Evolutionary conservation across 2,329 filamentous ascomycete genomes (phyloP), one percentile per base, ranked within the genome.

Genomic region (Pseudogymnoascus sp.): DNA sequence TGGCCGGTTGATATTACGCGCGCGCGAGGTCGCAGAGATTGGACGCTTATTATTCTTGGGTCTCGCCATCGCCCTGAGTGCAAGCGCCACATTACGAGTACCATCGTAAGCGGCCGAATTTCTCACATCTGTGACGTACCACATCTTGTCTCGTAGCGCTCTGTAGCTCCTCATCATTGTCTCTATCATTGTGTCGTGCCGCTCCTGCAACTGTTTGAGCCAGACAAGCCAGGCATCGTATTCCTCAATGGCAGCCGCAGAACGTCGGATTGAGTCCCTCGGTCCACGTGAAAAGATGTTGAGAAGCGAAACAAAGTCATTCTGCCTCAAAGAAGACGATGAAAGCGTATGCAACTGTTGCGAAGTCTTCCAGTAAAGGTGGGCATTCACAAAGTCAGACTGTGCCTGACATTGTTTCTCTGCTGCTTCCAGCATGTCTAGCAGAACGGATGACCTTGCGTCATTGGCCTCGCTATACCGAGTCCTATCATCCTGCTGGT

Each of bases 61-160:
- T 74, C 85, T 78, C 64, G 87, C 89, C 94, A 99, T 97, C 6
- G 89, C 91, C 74, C 94, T 95, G 58, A 99, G 78, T 4, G 93
- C 94, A 63, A 89, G 83, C 5, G 92, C 90, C 54, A 97, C 87
- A 65, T 93, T 90, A 62, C 87, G 87, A 38, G 90, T 91, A 67
- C 95, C 88, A 63, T 94, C 90, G 69, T 97, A 97, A 8, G 86
- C 85, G 57, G 86, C 89, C 3, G 94, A 97, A 68, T 93, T 92
- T 64, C 90, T 88, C 28, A 97, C 92, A 72, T 97, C 92, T 1
- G 90, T 93, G 63, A 94, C 89, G 72, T 96, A 99, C 94, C 94
- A 99, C 90, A 97, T 96, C 79, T 97, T 97, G 72, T 96, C 90
- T 41, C 94, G 85, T 38, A 97, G 80, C 20, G 88, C 86, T 62